Percentiles rank a stretch among this genome's conserved stretches.
These are phyloP conservation scores for Bipolaris victoriae DNA, from an alignment of 2,329 filamentous ascomycete species.

Conservation along the genomic window DNA sequence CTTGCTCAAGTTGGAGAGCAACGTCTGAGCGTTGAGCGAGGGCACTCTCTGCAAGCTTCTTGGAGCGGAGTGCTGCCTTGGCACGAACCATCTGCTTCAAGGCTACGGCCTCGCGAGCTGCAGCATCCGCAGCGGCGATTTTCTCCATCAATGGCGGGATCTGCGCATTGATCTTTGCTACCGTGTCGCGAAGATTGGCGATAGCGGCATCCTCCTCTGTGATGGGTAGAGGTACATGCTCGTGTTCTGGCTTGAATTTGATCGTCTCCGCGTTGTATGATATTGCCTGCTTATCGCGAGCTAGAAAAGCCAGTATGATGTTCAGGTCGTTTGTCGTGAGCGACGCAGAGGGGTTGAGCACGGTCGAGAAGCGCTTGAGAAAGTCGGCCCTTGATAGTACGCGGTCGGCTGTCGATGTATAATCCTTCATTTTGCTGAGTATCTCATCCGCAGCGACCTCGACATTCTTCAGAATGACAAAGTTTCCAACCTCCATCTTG, in stretches of 20 bases:
- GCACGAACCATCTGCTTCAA: slow-evolving; percentile 77
- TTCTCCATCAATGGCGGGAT: slow-evolving; percentile 67
- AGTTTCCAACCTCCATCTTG: slow-evolving; percentile 64
- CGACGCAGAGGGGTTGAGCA: slow-evolving; percentile 33
- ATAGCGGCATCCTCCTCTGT: slow-evolving; percentile 81
- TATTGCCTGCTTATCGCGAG: slow-evolving; percentile 71
- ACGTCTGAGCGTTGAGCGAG: slow-evolving; percentile 74
- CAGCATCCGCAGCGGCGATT: slow-evolving; percentile 56
- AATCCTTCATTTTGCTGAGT: slow-evolving; percentile 44
- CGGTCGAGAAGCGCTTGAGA: slow-evolving; percentile 37
- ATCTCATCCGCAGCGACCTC: slow-evolving; percentile 60
- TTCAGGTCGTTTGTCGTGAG: slow-evolving; percentile 69
- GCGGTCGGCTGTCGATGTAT: slow-evolving; percentile 44
- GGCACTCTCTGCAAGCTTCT: slow-evolving; percentile 79
- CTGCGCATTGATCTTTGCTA: slow-evolving; percentile 69
- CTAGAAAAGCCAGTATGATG: slow-evolving; percentile 64
- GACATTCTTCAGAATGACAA: slow-evolving; percentile 70
- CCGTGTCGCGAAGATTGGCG: slow-evolving; percentile 77
- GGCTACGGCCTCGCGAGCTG: slow-evolving; percentile 72
- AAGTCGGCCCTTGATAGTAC: slow-evolving; percentile 47
- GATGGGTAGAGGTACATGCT: slow-evolving; percentile 60
- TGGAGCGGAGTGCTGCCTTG: slow-evolving; percentile 77
- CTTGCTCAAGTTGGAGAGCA: slow-evolving; percentile 80
- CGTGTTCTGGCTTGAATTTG: slow-evolving; percentile 66
- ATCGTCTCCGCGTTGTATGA: slow-evolving; percentile 78